Base-by-base conservation (phyloP, 352 stramenopile species). In the Globisporangium parvum region DNA sequence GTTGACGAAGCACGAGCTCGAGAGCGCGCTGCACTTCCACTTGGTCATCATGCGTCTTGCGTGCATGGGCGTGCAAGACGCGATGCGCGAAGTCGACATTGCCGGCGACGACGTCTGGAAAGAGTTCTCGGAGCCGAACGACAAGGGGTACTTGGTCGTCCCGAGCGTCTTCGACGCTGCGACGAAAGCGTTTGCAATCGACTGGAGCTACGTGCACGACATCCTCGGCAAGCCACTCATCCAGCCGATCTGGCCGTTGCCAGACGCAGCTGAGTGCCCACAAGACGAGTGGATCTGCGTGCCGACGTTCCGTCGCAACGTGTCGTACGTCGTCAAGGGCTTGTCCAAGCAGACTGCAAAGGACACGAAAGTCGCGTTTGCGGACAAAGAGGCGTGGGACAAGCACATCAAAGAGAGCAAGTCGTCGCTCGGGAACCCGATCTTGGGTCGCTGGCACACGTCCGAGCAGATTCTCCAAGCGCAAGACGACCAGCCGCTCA, bases 131-230 rank as follows among this genome's bases (percentile, higher is more conserved):
- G 73, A 89, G 57, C 76, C 89, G 57, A 95, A 95, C 51, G 85
- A 95, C 69, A 95, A 95, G 49, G 85, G 85, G 3, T 95, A 95
- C 53, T 46, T 95, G 33, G 81, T 95, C 31, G 80, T 91, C 1
- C 79, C 84, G 17, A 81, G 73, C n/a, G 18, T 65, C 3, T 14
- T 62, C 26, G 37, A 55, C 14, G 24, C 15, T n/a, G 23, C 55
- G 2, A 54, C 47, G 11, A 42, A 53, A 5, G 40, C 6, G 4
- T 46, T 45, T 26, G 47, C 70, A 24, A 68, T 91, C 2, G 80
- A 93, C 48, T 93, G 84, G 84, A 60, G 67, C 1, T 87, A 86
- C 57, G 41, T 93, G 6, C 60, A 54, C 17, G 68, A 89, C 12
- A 85, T 93, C 17, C 72, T 91, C 6, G 50, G 59, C 6, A 75